Base-by-base conservation (phyloP, 2,329 filamentous ascomycete genomes). In the Ascosphaera acerosa region DNA sequence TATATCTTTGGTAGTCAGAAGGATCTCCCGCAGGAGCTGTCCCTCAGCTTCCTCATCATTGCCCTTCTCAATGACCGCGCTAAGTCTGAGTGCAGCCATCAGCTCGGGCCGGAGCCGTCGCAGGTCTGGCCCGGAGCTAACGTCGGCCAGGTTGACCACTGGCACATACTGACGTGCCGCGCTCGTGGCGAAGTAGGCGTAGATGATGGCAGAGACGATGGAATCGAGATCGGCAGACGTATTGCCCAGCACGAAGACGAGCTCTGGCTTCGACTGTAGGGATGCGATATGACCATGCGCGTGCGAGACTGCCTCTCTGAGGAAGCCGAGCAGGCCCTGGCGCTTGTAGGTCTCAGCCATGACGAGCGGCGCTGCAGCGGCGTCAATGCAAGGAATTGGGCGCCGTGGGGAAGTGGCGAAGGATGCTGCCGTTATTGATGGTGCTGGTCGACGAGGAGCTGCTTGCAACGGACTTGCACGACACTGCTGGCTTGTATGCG, bases 161-260 rank as follows among this genome's bases (percentile, higher is more conserved):
- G 67, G 67, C 6, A 71, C 51, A 41, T 67, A 60, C 4, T 59
- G 45, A n/a, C 45, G 41, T 4, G 38, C 9, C 15, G 17, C 20
- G 4, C 29, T 29, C 12, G 53, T 50, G 34, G 51, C 50, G 30
- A 70, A 54, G 45, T 70, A 72, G 20, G 66, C 61, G 42, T 64
- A 70, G n/a, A 69, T 44, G 20, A 72, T 52, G 5, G 66, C 63
- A 34, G 60, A 62, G 34, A 66, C 60, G 42, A 71, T 63, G 17
- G 66, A 71, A 49, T 72, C 67, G 33, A 72, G 58, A 43, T 72
- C 67, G 42, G 50, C 50, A n/a, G 54, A 54, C 10, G 51, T 47
- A 32, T 59, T 57, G 15, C 52, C 54, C 22, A 55, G 41, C 14
- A 58, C 53, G 34, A 54, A 52, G 15, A 53, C 44, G 0, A 46